These are phyloP conservation scores for Boletus patriciae DNA, from an alignment of 768 basidiomycete genomes.

Conservation along the genomic window DNA sequence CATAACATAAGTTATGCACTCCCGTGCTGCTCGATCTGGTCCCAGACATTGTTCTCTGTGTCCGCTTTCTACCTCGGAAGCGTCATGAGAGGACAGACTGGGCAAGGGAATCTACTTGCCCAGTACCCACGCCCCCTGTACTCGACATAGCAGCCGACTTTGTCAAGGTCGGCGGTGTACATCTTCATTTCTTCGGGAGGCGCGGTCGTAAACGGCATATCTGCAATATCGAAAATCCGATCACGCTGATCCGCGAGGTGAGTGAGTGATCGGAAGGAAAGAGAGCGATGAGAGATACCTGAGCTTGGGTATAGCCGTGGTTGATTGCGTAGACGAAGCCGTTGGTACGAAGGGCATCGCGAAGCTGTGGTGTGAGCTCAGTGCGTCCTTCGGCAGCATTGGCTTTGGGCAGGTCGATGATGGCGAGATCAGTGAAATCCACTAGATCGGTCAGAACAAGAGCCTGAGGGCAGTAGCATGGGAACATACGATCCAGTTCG, in stretches of 20 bases:
- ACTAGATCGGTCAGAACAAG: conserved; percentile 35
- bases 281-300: conserved; percentile 18
- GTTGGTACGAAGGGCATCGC: conserved; percentile 44
- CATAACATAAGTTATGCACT: conserved; percentile 35
- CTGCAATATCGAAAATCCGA: conserved; percentile 49
- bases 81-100: not conserved
- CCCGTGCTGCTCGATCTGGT: conserved; percentile 63
- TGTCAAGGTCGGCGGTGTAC: conserved; percentile 40
- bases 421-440: conserved; percentile 50
- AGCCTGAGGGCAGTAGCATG: not conserved
- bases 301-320: conserved; percentile 40
- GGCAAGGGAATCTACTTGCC: conserved; percentile 31
- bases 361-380: conserved; percentile 41
- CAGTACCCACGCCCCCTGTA: conserved; percentile 51
- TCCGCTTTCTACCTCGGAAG: conserved; percentile 49
- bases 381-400: conserved; percentile 41
- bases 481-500: conserved; percentile 34
- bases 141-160: conserved; percentile 48
- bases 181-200: conserved; percentile 41
- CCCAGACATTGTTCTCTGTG: conserved; percentile 48
- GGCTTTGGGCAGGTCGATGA: conserved; percentile 50
- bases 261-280: conserved; percentile 11
- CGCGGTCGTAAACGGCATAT: conserved; percentile 44
- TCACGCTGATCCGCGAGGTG: conserved; percentile 35
- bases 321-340: conserved; percentile 45